A percentile compares a stretch with the other conserved stretches of the same genome.
Evolutionary conservation across 257 asterid genomes (phyloP).

Genomic region (Plectranthus barbatus): DNA sequence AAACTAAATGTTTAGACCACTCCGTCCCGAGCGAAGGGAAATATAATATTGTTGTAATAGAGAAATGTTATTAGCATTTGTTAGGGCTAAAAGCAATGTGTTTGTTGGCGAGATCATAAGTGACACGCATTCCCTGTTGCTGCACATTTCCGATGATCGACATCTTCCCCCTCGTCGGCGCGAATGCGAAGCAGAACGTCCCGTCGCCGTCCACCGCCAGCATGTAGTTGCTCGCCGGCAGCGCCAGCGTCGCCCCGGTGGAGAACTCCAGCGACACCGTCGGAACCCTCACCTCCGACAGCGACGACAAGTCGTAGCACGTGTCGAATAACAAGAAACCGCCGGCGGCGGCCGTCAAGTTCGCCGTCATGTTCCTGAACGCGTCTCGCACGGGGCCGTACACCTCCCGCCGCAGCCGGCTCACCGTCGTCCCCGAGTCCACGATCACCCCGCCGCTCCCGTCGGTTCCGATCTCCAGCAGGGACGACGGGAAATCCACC

Average conservation of each 20-base stretch:
- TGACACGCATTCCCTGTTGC: constrained; percentile 90
- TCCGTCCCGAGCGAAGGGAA: no score
- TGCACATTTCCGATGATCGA: constrained; percentile 78
- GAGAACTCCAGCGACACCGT: constrained; percentile 48
- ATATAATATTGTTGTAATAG: background rate
- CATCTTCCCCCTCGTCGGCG: constrained; percentile 39
- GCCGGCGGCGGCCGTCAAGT: constrained; percentile 16
- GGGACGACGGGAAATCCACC: constrained; percentile 25
- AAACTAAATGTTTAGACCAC: no score
- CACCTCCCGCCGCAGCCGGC: constrained; percentile 47
- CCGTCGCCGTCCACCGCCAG: constrained; percentile 53
- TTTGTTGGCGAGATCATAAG: constrained; percentile 44
- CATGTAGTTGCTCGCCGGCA: constrained; percentile 50
- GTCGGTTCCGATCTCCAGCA: constrained; percentile 26
- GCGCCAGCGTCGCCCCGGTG: constrained; percentile 35
- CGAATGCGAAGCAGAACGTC: constrained; percentile 69
- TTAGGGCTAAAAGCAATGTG: constrained; percentile 58
- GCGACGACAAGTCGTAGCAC: constrained; percentile 49
- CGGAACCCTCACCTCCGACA: constrained; percentile 44
- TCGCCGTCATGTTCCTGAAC: constrained; percentile 26
- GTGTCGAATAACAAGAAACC: constrained; percentile 62
- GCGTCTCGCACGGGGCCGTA: constrained; percentile 43
- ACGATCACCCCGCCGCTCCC: constrained; percentile 81
- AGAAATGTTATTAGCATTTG: constrained; percentile 40
- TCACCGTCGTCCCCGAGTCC: constrained; percentile 90